A percentile compares a stretch with the other conserved stretches of the same genome.
These are phyloP conservation scores for Aspergillus tubingensis DNA, from an alignment of 2,329 filamentous ascomycete species.

Conservation along the genomic window DNA sequence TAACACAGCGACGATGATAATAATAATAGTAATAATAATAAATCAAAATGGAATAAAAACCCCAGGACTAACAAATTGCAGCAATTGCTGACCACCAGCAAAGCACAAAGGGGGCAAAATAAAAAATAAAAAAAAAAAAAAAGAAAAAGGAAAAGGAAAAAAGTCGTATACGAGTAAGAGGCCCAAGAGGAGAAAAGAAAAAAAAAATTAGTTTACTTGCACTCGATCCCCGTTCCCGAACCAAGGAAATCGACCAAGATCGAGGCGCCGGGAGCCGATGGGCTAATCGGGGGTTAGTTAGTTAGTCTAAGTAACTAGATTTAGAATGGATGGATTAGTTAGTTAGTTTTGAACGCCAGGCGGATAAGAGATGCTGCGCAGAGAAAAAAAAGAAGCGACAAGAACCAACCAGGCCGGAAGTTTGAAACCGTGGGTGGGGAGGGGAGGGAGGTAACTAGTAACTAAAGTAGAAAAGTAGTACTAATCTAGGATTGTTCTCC, in stretches of 20 bases:
- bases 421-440: no score
- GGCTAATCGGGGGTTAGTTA: not conserved
- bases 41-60: not conserved
- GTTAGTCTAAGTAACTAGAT: no score
- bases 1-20: not conserved
- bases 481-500: no score
- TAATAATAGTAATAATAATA: not conserved
- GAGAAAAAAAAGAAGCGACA: not conserved
- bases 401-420: no score
- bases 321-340: no score
- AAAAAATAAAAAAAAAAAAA: not conserved
- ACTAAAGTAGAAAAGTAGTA: no score
- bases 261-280: not conserved
- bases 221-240: constrained; percentile 1
- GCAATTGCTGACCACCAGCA: not conserved
- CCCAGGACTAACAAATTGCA: not conserved
- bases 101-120: not conserved
- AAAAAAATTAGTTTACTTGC: not conserved
- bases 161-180: not conserved
- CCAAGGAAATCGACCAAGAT: constrained; percentile 3
- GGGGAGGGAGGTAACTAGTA: no score
- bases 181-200: not conserved
- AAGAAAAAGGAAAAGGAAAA: not conserved
- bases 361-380: not conserved
- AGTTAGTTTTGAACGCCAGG: no score